Percentiles rank a stretch among this genome's conserved stretches.
Conservation (phyloP, 495 filamentous ascomycete species). For the Acidomyces sp. region DNA sequence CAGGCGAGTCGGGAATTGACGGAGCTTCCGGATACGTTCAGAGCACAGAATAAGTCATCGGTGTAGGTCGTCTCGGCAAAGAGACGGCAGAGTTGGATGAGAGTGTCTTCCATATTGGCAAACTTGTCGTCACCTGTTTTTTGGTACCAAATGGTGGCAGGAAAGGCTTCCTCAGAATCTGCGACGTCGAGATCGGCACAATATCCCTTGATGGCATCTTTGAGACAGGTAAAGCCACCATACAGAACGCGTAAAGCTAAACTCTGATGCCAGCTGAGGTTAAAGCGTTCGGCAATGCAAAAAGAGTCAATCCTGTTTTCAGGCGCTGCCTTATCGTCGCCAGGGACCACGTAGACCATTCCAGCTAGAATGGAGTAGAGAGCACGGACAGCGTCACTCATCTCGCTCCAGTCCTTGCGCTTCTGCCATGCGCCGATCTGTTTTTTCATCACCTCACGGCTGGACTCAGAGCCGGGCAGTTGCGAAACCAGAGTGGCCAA, state of each 20-base stretch:
- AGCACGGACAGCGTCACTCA: slow-evolving; percentile 70
- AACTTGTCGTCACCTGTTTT: slow-evolving; percentile 13
- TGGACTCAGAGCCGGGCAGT: slow-evolving; percentile 44
- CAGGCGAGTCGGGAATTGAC: slow-evolving; percentile 60
- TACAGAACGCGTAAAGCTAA: slow-evolving; percentile 90
- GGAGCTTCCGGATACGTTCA: slow-evolving; percentile 2
- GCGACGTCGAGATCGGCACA: slow-evolving; percentile 45
- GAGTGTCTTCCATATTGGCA: slow-evolving; percentile 56
- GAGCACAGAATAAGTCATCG: slow-evolving; percentile 2
- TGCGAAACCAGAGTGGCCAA: slow-evolving; percentile 72
- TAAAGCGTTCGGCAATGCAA: slow-evolving; percentile 63
- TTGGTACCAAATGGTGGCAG: neutral
- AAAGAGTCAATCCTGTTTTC: slow-evolving; percentile 72
- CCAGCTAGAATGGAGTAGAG: slow-evolving; percentile 83
- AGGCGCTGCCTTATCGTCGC: slow-evolving; percentile 49
- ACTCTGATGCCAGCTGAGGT: slow-evolving; percentile 79
- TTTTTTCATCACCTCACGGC: slow-evolving; percentile 52
- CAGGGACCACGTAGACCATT: slow-evolving; percentile 66
- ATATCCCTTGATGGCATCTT: slow-evolving; percentile 57
- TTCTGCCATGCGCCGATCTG: slow-evolving; percentile 79
- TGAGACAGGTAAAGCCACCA: slow-evolving; percentile 52
- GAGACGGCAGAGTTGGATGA: slow-evolving; percentile 74
- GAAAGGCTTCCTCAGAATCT: slow-evolving; percentile 45
- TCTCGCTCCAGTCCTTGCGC: slow-evolving; percentile 67
- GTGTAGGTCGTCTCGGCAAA: neutral